Percentiles rank a stretch among this genome's conserved stretches.
Conservation (phyloP, 768 basidiomycete species). For the Epithele typhae region DNA sequence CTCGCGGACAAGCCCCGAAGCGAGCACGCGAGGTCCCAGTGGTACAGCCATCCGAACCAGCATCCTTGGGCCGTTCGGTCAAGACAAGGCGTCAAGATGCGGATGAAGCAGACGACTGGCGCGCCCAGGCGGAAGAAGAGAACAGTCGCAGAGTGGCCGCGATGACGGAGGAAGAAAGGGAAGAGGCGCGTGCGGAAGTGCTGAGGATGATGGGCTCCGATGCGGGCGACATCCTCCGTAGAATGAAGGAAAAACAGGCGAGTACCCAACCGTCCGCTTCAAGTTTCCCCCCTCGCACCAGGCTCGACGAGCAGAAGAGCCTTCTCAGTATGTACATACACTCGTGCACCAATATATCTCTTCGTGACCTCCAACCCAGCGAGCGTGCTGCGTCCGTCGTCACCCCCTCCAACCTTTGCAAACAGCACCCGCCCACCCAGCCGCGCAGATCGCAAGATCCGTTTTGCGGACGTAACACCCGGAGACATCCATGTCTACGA, state of each 20-base stretch:
- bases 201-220: conserved; percentile 68
- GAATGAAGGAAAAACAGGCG: conserved; percentile 37
- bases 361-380: conserved; percentile 30
- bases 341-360: conserved; percentile 1
- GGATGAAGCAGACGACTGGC: conserved; percentile 34
- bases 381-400: conserved; percentile 10
- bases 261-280: conserved; percentile 8
- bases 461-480: conserved; percentile 73
- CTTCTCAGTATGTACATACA: conserved; percentile 12
- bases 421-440: conserved; percentile 56
- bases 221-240: conserved; percentile 57
- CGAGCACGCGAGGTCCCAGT: conserved; percentile 16
- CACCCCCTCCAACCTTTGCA: conserved; percentile 22
- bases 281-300: conserved; percentile 7
- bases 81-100: neutral
- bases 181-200: conserved; percentile 61
- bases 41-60: conserved; percentile 15
- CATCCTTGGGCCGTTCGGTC: too few relatives aligned
- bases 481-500: conserved; percentile 81
- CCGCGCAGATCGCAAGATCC: conserved; percentile 48
- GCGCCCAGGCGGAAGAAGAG: conserved; percentile 57
- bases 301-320: conserved; percentile 12
- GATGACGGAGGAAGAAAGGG: conserved; percentile 72
- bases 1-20: conserved; percentile 22
- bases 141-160: conserved; percentile 56